Evolutionary conservation across 2,329 filamentous ascomycete genomes (phyloP), one percentile per base, ranked within the genome.

Genomic region (Pseudocercospora eumusae): DNA sequence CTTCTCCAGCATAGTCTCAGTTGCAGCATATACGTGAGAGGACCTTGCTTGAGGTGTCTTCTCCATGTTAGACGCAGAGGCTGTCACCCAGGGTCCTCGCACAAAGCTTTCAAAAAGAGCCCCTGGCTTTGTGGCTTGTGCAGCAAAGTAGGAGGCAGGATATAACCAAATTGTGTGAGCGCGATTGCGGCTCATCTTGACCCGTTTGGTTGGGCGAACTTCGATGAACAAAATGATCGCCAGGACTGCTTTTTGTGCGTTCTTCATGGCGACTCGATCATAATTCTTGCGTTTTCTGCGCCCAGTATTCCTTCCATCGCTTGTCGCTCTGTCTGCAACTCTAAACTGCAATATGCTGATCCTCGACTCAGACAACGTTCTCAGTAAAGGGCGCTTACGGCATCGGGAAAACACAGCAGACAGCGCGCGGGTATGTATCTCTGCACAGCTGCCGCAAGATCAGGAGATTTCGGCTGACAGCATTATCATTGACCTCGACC

Each of bases 21-120:
- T 23, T 59, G 44, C 64, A 63, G 56, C 60, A 65, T 61, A 61
- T 52, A 53, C 47, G 31, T 31, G 52, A 61, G 28, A 23, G 11
- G 45, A 59, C 64, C 61, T 64, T 66, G 64, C 61, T 61, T 60
- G 56, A 40, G 28, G 31, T 53, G 20, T 20, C 40, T 50, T 31
- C 59, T 64, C 61, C 59, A 59, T 60, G 59, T 60, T 47, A 56
- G 52, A 40, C 15, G 4, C 53, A 54, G 52, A 40, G 36, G 36
- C 36, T 40, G 13, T 40, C 5, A n/a, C 36, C 6, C 36, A 40
- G 36, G 36, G 36, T 40, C 36, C 18, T 40, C 18, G n/a, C 15
- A 33, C 31, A 33, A 33, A 33, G 31, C 31, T 33, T 33, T 15
- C n/a, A 45, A 11, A 47, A 25, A 25, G 44, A 18, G 44, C 18